phyloP scores from a whole-genome alignment of 495 filamentous ascomycete genomes.

The Penicillium silybi region DNA sequence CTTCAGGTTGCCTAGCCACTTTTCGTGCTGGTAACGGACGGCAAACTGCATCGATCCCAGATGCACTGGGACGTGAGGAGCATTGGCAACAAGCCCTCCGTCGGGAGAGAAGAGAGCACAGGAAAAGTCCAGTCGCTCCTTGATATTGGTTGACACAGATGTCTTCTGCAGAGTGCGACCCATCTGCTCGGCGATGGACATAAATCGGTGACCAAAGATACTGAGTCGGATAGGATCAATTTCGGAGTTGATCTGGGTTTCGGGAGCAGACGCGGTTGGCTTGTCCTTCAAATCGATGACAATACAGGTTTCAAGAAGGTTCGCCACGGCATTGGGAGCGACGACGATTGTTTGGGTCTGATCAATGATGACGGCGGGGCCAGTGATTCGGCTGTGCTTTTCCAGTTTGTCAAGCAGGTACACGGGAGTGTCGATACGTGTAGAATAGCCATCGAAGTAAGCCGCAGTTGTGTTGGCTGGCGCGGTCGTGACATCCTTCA shows the following conservation, averaged over 20 bases:
- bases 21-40: slow-evolving; percentile 85
- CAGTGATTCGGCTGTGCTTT: slow-evolving; percentile 71
- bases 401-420: slow-evolving; percentile 77
- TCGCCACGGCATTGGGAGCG: slow-evolving; percentile 65
- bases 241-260: slow-evolving; percentile 52
- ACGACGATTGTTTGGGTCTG: slow-evolving; percentile 95
- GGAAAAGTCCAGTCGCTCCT: slow-evolving; percentile 94
- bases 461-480: slow-evolving; percentile 35
- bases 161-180: slow-evolving; percentile 94
- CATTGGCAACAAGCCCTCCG: slow-evolving; percentile 92
- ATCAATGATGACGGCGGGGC: slow-evolving; percentile 90
- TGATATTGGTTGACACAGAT: slow-evolving; percentile 95
- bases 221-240: slow-evolving; percentile 84
- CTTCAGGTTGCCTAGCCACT: slow-evolving; percentile 83
- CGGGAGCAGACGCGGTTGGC: not conserved
- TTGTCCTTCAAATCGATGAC: slow-evolving; percentile 52
- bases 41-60: slow-evolving; percentile 94
- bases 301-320: slow-evolving; percentile 41
- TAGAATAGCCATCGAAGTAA: slow-evolving; percentile 58
- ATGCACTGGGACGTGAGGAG: slow-evolving; percentile 92
- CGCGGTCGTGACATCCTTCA: slow-evolving; percentile 22
- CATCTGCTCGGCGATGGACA: slow-evolving; percentile 99
- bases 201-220: slow-evolving; percentile 95
- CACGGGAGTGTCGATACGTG: slow-evolving; percentile 74
- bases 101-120: slow-evolving; percentile 90